A percentile compares a stretch with the other conserved stretches of the same genome.
These are phyloP conservation scores for Sophora flavescens DNA, from an alignment of 306 rosid genomes.

Conservation along the genomic window DNA sequence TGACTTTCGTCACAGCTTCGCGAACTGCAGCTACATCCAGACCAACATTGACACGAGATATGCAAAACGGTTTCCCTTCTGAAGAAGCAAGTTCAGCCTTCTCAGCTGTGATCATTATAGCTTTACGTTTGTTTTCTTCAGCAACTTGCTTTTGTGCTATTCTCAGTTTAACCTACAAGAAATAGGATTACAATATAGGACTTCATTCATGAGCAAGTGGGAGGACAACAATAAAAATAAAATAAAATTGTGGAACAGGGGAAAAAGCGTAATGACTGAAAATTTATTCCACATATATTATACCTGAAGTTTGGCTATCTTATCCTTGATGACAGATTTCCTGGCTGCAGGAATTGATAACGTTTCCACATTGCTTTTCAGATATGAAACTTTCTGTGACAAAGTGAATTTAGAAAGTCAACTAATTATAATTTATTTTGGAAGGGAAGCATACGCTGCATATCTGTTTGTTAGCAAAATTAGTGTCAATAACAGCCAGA, in stretches of 20 bases:
- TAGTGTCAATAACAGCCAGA: background rate
- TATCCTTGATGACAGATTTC: conserved; percentile 82
- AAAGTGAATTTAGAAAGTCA: background rate
- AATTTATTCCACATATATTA: background rate
- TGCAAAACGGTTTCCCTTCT: conserved; percentile 73
- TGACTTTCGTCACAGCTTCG: conserved; percentile 85
- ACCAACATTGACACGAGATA: conserved; percentile 86
- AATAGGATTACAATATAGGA: conserved; percentile 18
- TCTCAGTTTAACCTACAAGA: conserved; percentile 71
- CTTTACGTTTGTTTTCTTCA: conserved; percentile 85
- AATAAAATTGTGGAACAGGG: background rate
- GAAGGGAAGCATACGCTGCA: conserved; percentile 15
- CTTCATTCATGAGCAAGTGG: conserved; percentile 5
- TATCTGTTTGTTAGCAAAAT: conserved; percentile 13
- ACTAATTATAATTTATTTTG: conserved; percentile 23
- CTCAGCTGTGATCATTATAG: conserved; percentile 69
- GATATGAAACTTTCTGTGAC: conserved; percentile 76
- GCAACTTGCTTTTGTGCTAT: conserved; percentile 89
- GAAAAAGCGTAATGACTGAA: conserved; percentile 26
- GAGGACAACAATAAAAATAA: conserved; percentile 21
- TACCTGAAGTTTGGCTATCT: conserved; percentile 83
- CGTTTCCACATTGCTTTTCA: conserved; percentile 80
- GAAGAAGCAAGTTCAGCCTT: conserved; percentile 78
- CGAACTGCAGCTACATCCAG: conserved; percentile 94
- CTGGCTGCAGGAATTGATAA: conserved; percentile 87